These are phyloP conservation scores for Saccharomycopsis synnaedendra DNA, from an alignment of 805 yeast genomes.

Conservation along the genomic window DNA sequence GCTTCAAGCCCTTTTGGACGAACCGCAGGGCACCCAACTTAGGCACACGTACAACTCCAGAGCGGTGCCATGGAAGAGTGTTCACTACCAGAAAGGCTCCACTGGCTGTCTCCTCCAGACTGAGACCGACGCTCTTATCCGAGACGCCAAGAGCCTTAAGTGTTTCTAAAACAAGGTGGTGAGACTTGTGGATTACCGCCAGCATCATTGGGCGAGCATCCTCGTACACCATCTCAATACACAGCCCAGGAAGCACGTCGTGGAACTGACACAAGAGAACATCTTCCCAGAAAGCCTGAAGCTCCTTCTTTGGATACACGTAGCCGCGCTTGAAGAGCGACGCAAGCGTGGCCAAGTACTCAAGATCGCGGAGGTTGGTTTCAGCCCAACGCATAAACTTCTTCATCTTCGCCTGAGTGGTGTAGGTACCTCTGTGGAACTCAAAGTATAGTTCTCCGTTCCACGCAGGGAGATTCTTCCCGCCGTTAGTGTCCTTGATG, in stretches of 20 bases:
- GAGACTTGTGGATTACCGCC: slow-evolving; percentile 41
- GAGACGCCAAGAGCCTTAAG: slow-evolving; percentile 29
- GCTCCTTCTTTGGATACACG: slow-evolving; percentile 58
- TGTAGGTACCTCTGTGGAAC: slow-evolving; percentile 94
- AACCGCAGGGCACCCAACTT: slow-evolving; percentile 10
- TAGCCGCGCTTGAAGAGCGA: slow-evolving; percentile 41
- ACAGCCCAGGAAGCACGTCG: slow-evolving; percentile 95
- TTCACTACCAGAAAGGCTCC: slow-evolving; percentile 27
- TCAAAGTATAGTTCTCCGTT: slow-evolving; percentile 89
- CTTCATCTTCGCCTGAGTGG: slow-evolving; percentile 84
- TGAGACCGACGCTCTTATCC: neutral
- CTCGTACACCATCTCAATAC: slow-evolving; percentile 89
- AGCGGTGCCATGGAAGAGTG: slow-evolving; percentile 57
- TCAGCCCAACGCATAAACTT: slow-evolving; percentile 70
- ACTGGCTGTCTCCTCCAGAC: slow-evolving; percentile 2
- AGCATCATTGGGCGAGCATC: slow-evolving; percentile 75
- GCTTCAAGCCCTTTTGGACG: slow-evolving; percentile 17
- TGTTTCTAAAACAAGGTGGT: slow-evolving; percentile 40
- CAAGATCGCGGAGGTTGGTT: slow-evolving; percentile 72
- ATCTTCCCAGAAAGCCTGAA: slow-evolving; percentile 77
- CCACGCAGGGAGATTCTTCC: slow-evolving; percentile 72
- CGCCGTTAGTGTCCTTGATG: slow-evolving; percentile 50
- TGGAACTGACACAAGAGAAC: slow-evolving; percentile 89
- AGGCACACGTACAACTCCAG: slow-evolving; percentile 32
- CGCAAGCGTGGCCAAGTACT: slow-evolving; percentile 67